These are phyloP conservation scores for Schwanniomyces pseudopolymorphus DNA, from an alignment of 805 yeast species.

Conservation along the genomic window DNA sequence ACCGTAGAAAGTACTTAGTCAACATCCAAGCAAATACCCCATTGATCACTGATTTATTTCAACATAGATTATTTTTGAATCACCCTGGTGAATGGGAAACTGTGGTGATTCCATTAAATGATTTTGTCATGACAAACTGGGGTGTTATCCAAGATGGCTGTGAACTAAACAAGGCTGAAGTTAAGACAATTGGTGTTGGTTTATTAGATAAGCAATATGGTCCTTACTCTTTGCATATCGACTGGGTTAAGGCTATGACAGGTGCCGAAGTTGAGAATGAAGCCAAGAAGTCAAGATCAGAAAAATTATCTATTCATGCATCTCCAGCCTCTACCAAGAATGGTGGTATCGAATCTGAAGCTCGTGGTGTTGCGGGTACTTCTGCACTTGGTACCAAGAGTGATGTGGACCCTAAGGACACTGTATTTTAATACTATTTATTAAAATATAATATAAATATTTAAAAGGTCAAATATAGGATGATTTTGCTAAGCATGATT, in stretches of 20 bases:
- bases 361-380: constrained; percentile 17
- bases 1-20: constrained; percentile 69
- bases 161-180: constrained; percentile 59
- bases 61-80: constrained; percentile 72
- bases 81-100: constrained; percentile 82
- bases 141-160: constrained; percentile 59
- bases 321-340: constrained; percentile 8
- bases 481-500: too few species aligned
- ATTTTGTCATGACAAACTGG: constrained; percentile 80
- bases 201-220: constrained; percentile 77
- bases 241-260: constrained; percentile 68
- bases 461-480: not conserved
- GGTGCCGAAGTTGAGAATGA: constrained; percentile 50
- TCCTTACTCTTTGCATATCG: constrained; percentile 66
- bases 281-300: constrained; percentile 34
- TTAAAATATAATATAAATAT: not conserved
- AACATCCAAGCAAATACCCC: constrained; percentile 83
- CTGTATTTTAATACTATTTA: constrained; percentile 22
- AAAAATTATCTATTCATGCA: constrained; percentile 14
- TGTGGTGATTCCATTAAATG: constrained; percentile 71
- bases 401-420: constrained; percentile 32
- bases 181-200: constrained; percentile 76
- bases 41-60: constrained; percentile 74
- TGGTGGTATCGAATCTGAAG: constrained; percentile 5
- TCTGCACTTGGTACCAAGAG: constrained; percentile 26